Evolutionary conservation across 1,284 basidiomycete species (phyloP), one percentile per base, ranked within the genome.

Genomic region (Microbotryomycetes sp.): DNA sequence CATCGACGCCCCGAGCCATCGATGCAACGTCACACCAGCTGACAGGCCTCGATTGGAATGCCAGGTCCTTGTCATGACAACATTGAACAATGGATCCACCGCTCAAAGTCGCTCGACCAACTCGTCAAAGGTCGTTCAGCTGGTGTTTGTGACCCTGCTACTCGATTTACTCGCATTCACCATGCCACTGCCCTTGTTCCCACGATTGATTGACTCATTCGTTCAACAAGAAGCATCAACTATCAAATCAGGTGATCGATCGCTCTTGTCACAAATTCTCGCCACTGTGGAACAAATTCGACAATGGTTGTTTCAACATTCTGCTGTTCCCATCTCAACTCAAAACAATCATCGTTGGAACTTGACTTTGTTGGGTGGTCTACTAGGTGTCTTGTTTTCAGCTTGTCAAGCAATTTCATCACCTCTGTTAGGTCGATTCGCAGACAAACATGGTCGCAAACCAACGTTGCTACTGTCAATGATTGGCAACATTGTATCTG

Each of bases 401-500:
- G 60, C 88, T 23, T 82, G 92, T 48, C 92, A 94, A 76, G 93
- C 87, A 76, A 67, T 93, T 54, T 84, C 93, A 49, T 89, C 89
- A 2, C 92, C 92, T 0, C 79, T 81, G 66, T 88, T 96, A 58
- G 92, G 92, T 31, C 19, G 53, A 68, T 73, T 79, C 30, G 76
- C 75, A 16, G 92, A 96, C 77, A 84, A 82, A 71, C 88, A 89
- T 79, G 92, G 92, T 0, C 84, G 92, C 14, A 89, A 86, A 74
- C 83, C 80, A 23, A 79, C 94, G 23, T 80, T 96, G 2, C 79
- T 96, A 46, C 72, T 85, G 29, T 88, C 86, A 0, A 93, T 96
- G 92, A 77, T 86, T 56, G 92, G 92, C n/a, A 96, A 96, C 73
- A 84, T 94, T 26, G 74, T 89, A 28, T 91, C 88, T 22, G 90